Evolutionary conservation across 129 eudicot species (phyloP).

Genomic region (Logfia minima): DNA sequence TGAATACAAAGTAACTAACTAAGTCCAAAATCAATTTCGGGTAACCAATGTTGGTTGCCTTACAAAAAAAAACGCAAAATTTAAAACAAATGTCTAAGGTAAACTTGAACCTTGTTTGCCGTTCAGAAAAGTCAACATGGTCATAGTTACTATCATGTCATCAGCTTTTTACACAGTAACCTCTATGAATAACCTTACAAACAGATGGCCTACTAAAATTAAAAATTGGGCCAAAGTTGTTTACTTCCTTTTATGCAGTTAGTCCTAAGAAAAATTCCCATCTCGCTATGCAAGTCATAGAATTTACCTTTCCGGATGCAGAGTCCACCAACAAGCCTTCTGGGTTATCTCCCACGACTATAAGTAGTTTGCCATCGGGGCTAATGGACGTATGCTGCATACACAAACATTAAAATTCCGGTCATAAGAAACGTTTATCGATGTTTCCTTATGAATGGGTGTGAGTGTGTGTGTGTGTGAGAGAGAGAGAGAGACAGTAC

Average conservation of each 20-base stretch:
- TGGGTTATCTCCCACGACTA: slow-evolving; percentile 73
- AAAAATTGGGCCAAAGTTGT: background rate
- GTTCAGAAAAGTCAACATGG: no score
- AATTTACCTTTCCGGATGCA: slow-evolving; percentile 59
- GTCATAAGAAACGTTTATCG: background rate
- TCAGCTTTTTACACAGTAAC: background rate
- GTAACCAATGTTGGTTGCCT: background rate
- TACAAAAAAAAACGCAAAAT: background rate
- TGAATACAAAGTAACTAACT: background rate
- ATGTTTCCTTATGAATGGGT: background rate
- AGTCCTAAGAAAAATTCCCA: background rate
- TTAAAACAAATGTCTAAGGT: background rate
- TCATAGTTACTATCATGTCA: no score
- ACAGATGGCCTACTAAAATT: no score
- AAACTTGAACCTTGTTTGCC: background rate
- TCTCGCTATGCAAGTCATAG: background rate
- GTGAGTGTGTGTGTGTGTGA: background rate
- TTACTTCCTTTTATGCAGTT: background rate
- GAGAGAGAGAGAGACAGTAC: slow-evolving; percentile 34
- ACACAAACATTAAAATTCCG: slow-evolving; percentile 9
- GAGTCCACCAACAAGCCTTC: slow-evolving; percentile 73
- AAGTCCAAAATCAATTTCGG: background rate
- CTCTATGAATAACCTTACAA: no score
- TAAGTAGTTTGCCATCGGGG: slow-evolving; percentile 65
- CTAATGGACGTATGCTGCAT: slow-evolving; percentile 83